Percentiles rank a stretch among this genome's conserved stretches.
Conservation (phyloP, 345 rosid species). For the Linum lewisii region DNA sequence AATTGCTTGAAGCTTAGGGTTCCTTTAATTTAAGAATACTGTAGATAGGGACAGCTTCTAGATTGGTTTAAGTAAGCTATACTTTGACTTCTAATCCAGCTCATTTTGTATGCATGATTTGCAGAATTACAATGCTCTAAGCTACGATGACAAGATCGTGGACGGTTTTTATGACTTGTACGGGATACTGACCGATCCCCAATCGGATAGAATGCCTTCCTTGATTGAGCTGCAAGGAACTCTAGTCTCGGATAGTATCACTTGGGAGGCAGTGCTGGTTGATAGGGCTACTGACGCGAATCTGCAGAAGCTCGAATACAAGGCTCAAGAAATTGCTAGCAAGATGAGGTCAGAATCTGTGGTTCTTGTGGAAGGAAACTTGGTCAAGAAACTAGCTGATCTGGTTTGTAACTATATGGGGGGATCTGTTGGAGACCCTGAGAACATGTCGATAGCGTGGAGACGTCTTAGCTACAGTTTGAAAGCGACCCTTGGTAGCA, state of each 20-base stretch:
- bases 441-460: constrained; percentile 63
- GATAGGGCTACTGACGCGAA: constrained; percentile 68
- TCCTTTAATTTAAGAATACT: neutral
- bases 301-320: constrained; percentile 63
- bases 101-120: constrained; percentile 44
- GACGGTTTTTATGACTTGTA: constrained; percentile 90
- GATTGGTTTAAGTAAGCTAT: neutral
- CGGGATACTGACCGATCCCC: constrained; percentile 47
- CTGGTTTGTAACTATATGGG: constrained; percentile 90
- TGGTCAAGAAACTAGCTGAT: constrained; percentile 61
- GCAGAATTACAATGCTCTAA: constrained; percentile 91
- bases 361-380: constrained; percentile 29
- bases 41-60: neutral
- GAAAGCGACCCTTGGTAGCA: constrained; percentile 65
- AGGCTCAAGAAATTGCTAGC: constrained; percentile 57
- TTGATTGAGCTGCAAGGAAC: constrained; percentile 83
- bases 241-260: constrained; percentile 41
- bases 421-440: constrained; percentile 76
- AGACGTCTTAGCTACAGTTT: constrained; percentile 62
- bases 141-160: constrained; percentile 90
- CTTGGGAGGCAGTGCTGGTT: constrained; percentile 89
- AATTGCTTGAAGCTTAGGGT: neutral
- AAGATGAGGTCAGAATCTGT: constrained; percentile 47
- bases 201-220: constrained; percentile 68
- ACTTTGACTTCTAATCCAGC: constrained; percentile 46